Evolutionary conservation across 352 stramenopile genomes (phyloP), one percentile per base, ranked within the genome.

Genomic region (Globisporangium spinosum): DNA sequence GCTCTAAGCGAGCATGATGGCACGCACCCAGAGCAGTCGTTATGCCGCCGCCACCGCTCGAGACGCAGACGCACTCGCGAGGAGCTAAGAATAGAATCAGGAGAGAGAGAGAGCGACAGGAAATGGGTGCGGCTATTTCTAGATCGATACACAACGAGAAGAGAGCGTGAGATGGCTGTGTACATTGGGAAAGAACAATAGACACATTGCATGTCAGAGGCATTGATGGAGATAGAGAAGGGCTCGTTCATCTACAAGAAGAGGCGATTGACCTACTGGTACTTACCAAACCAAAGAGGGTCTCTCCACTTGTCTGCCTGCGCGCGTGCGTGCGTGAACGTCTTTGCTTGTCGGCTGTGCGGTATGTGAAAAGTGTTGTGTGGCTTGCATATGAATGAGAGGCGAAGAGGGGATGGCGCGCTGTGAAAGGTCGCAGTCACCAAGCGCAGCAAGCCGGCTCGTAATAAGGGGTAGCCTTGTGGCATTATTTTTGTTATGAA

Each of bases 351-450:
- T 49, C 15, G 20, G 13, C 9, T 58, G 53, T 22, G 27, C 17
- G 3, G 53, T 32, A 29, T 57, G 49, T 7, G 25, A 3, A 4
- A 49, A 12, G 27, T 15, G 27, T 15, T 58, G 53, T 58, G 53
- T 58, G 53, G 53, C 54, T 35, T 59, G 54, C 54, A n/a, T 22
- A 59, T 59, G 54, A 49, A 59, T 59, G 54, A 23, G 27, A 23
- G 54, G 15, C 54, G 43, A 59, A 59, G 13, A 25, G 53, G 27
- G 22, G 51, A 17, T 59, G 25, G 10, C 25, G 12, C 7, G 25
- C 54, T 59, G 10, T 29, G 54, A 59, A 59, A 59, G 54, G 54
- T 59, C 54, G 54, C 54, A 59, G 54, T 59, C 54, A 15, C 27
- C 27, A 43, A 59, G 22, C 7, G 15, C 25, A 12, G 27, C 22